Percentiles rank a stretch among this genome's conserved stretches.
Evolutionary conservation across 2,329 filamentous ascomycete species (phyloP).

Genomic region (Epichloe sibirici): DNA sequence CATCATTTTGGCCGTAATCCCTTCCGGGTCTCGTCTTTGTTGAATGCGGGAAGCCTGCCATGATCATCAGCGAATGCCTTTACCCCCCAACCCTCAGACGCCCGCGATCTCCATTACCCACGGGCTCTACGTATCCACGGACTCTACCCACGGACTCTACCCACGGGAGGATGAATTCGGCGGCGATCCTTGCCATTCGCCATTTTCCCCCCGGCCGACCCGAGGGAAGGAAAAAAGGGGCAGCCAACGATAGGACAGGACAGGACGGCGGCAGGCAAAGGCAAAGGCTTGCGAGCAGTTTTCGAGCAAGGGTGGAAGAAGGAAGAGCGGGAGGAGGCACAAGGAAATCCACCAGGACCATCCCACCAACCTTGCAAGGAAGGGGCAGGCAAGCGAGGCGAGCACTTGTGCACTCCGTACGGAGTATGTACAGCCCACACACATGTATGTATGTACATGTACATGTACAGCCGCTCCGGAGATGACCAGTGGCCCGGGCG

Average conservation of each 20-base stretch:
- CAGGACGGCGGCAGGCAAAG: too few relatives aligned
- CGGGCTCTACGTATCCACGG: too few relatives aligned
- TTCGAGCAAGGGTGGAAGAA: too few relatives aligned
- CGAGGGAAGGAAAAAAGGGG: not conserved
- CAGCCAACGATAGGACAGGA: not conserved
- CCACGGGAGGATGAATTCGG: not conserved
- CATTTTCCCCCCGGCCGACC: not conserved
- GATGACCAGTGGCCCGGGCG: too few relatives aligned
- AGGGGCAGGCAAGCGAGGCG: not conserved
- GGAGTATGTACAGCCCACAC: too few relatives aligned
- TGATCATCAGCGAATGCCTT: not conserved
- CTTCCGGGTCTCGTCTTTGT: not conserved
- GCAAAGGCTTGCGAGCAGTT: too few relatives aligned
- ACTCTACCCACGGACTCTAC: too few relatives aligned
- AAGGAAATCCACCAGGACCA: too few relatives aligned
- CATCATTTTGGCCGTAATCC: not conserved
- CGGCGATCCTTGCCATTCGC: slow-evolving; percentile 1
- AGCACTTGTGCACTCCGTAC: not conserved
- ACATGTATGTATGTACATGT: too few relatives aligned
- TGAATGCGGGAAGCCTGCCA: not conserved
- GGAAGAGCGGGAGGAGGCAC: too few relatives aligned
- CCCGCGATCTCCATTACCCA: not conserved
- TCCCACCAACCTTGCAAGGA: too few relatives aligned
- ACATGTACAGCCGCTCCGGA: too few relatives aligned
- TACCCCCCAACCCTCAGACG: not conserved